Conservation (phyloP, 495 filamentous ascomycete species). For the Aspergillus sparsus region DNA sequence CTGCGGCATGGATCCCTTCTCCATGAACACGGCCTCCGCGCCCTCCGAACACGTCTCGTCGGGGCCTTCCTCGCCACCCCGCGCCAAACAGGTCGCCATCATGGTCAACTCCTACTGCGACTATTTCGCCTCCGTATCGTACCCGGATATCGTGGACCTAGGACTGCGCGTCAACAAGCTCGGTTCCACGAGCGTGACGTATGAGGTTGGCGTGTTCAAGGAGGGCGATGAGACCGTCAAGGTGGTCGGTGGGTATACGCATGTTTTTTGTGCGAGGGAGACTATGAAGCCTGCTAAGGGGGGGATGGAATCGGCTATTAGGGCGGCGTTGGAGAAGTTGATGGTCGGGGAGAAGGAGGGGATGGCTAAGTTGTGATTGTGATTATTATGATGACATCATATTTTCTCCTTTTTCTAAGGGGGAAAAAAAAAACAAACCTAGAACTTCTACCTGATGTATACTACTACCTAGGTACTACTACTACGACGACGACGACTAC, state of each 20-base stretch:
- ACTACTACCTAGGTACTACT: too few species aligned
- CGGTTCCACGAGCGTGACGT: conserved; percentile 85
- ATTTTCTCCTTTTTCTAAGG: not conserved
- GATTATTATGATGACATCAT: not conserved
- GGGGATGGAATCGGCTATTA: conserved; percentile 51
- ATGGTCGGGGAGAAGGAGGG: conserved; percentile 28
- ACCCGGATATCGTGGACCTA: conserved; percentile 79
- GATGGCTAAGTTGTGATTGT: conserved; percentile 29
- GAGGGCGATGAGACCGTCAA: conserved; percentile 71
- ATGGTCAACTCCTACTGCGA: conserved; percentile 82
- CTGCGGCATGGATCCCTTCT: conserved; percentile 72
- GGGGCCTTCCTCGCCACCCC: not conserved
- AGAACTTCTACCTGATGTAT: too few species aligned
- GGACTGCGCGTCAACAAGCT: conserved; percentile 81
- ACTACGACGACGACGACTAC: too few species aligned
- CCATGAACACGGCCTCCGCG: conserved; percentile 31
- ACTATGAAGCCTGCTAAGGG: conserved; percentile 61
- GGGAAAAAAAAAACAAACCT: not conserved
- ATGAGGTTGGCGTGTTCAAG: conserved; percentile 88
- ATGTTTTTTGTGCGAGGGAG: conserved; percentile 82
- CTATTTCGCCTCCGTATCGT: conserved; percentile 82
- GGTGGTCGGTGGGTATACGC: conserved; percentile 83
- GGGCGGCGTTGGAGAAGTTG: conserved; percentile 50
- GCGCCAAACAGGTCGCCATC: conserved; percentile 63
- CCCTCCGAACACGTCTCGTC: not conserved